Base-by-base conservation (phyloP, 257 asterid genomes). In the Solanum paucissectum region DNA sequence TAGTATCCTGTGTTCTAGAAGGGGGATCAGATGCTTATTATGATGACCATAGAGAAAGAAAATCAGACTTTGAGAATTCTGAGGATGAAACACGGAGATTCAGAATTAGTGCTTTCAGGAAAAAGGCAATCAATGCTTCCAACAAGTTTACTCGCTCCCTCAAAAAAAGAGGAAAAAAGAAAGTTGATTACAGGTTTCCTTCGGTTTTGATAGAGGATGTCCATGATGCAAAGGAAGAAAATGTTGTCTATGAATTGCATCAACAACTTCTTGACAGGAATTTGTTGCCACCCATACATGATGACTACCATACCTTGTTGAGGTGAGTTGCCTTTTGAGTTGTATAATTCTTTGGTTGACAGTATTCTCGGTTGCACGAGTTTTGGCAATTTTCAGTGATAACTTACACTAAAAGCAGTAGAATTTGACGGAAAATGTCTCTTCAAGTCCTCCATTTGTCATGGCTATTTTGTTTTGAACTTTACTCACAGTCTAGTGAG, bases 101-200 rank as follows among this genome's bases (percentile, higher is more conserved):
- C 55, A 94, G 89, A 90, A 95, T 95, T 27, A 96, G 96, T 40
- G 91, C 89, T 88, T 89, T 96, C 74, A 95, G 91, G 94, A 95
- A 94, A 90, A 96, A 92, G 92, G 99, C 99, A 85, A 82, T 96
- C 90, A 87, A 88, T 91, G 99, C 99, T 74, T 96, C 99, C 62
- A 96, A 91, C 92, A 96, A 93, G 94, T 92, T 96, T 86, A 92
- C 98, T 9, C 98, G 95, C 89, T 94, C 99, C 77, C 92, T 96
- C 73, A 95, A 91, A 88, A 94, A 92, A 90, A 91, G 98, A 88
- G 97, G 99, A 90, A 96, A 95, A 89, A 92, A 94, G 91, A 96
- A 95, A 91, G 95, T 95, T 88, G 98, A 94, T 90, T 95, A 88
- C 85, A 93, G 98, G 91, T 95, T 94, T 87, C 98, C 98, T 90